Conservation (phyloP, 768 basidiomycete species). For the Pleurotus djamor region DNA sequence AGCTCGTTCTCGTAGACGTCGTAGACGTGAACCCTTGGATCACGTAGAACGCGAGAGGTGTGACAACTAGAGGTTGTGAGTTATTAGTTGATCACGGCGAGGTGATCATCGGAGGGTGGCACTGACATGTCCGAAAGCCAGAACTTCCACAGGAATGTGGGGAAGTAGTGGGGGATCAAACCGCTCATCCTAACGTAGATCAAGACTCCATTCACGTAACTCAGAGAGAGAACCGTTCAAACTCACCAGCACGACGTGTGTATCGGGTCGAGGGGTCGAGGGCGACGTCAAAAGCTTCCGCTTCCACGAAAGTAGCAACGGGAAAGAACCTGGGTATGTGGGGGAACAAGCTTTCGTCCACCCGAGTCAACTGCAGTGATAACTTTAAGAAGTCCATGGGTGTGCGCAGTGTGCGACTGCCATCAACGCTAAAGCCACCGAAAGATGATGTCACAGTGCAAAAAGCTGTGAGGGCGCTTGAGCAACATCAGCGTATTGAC, state of each 20-base stretch:
- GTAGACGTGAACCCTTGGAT: conserved; percentile 47
- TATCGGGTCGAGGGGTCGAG: neutral
- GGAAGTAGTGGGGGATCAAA: conserved; percentile 31
- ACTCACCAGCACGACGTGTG: neutral
- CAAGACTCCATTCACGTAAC: neutral
- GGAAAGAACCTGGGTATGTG: no score
- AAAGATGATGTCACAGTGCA: no score
- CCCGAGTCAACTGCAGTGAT: no score
- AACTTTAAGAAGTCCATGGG: no score
- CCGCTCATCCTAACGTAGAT: conserved; percentile 2
- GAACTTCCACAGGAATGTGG: conserved; percentile 45
- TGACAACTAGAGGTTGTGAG: neutral
- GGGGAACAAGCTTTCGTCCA: no score
- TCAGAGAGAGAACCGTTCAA: neutral
- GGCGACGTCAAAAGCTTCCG: neutral
- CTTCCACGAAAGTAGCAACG: no score
- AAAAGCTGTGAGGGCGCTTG: no score
- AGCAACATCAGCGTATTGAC: no score
- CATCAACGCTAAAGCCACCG: no score
- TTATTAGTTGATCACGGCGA: neutral
- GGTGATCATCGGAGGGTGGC: neutral
- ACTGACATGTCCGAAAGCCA: conserved; percentile 46
- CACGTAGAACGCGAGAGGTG: conserved; percentile 21
- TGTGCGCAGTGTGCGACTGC: no score
- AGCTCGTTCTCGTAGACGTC: conserved; percentile 51